Evolutionary conservation across 129 eudicot genomes (phyloP), one percentile per base, ranked within the genome.

Genomic region (Tanacetum coccineum): DNA sequence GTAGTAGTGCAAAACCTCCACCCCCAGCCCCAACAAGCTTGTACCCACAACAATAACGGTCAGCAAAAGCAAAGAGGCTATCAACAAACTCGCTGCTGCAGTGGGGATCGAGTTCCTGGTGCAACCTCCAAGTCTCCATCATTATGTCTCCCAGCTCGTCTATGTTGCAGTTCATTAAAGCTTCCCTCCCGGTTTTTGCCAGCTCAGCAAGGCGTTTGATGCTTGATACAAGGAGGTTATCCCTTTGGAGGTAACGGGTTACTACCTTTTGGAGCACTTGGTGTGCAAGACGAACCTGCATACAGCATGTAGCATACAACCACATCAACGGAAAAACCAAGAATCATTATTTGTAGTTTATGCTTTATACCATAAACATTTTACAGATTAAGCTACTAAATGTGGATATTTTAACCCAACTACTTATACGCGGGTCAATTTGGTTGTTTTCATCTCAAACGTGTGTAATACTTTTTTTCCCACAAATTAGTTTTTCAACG

Each of bases 21-120:
- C 97, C 99, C 45, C 99, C 99, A 59, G 99, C 99, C 46, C 99
- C 97, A 28, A 94, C 96, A 66, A 94, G 99, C 77, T 94, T 94
- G 90, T 82, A 94, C 18, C 99, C 97, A 42, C 82, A 78, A 74
- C 97, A 94, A 64, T 75, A 89, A 30, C 26, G 66, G 53, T 86
- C 83, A 18, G 85, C 80, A 66, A 84, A 79, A 58, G 89, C 87
- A 70, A 94, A 94, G 13, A 94, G 87, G 50, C 73, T 70, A 77
- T 94, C 99, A 48, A 89, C 97, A 74, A 81, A 82, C 68, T 86
- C 84, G 50, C 87, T 94, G 71, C 99, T 94, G 81, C 99, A 94
- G 53, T 70, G 85, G 17, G 99, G 99, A 62, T 94, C 99, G 4
- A 94, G 96, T 70, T 94, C 99, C 66, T 89, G 96, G 73, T 89